Evolutionary conservation across 306 rosid genomes (phyloP), one percentile per base, ranked within the genome.

Genomic region (Cyamopsis tetragonoloba): DNA sequence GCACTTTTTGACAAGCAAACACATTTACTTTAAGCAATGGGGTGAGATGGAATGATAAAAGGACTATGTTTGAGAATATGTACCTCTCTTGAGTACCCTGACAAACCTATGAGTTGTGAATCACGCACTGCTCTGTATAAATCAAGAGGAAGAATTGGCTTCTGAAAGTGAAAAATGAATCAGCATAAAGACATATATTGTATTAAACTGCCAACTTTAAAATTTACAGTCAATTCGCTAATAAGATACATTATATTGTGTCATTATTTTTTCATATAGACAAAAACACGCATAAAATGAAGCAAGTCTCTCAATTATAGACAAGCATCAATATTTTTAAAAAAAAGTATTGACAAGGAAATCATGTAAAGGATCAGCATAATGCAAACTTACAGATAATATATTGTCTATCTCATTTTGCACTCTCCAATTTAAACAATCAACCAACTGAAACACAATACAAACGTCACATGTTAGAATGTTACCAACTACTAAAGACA

Each of bases 21-120:
- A 56, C 26, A 28, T 22, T 43, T 49, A 35, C 17, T 31, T 6
- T 11, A 68, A 62, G 14, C 47, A 44, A 9, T 27, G 27, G 5
- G 28, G 41, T 42, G 61, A 46, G 28, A 70, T 56, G 57, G 18
- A 41, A 14, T 26, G 63, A 65, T 49, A 64, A 27, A 6, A 26
- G 64, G 1, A 43, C 22, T 41, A 54, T 50, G 50, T 56, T 48
- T 22, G 30, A 78, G 83, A 75, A 51, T 68, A 69, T 70, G 74
- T 44, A 93, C 98, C 97, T 93, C 96, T 81, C 76, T 93, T 37
- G 98, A 86, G 84, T 84, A 88, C 65, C 98, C 98, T 34, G 98
- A 88, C 76, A 88, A 38, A 31, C 98, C 98, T 57, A 89, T 77
- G 75, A 89, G 96, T 67, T 93, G 98, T 8, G 97, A 89, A 80